Base-by-base conservation (phyloP, 164 flowering plant genomes). In the Kingdonia uniflora region DNA sequence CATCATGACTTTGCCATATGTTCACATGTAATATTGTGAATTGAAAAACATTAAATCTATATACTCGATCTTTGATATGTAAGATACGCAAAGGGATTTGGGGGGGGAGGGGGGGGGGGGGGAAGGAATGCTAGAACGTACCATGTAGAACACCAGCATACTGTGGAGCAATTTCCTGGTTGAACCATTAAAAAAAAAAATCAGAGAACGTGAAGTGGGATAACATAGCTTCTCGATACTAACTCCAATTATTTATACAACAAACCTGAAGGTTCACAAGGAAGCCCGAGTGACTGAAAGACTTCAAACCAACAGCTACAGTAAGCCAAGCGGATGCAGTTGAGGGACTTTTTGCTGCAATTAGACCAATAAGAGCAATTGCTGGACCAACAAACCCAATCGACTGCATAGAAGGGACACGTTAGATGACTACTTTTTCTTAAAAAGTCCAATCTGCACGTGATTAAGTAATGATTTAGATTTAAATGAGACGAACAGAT, bases 241-340 rank as follows among this genome's bases (percentile, higher is more conserved):
- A 23, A 26, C 38, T 29, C 6, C 19, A 13, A 5, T 2, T 43
- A 38, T 44, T 22, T 29, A 47, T 46, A 41, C 26, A n/a, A 51
- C 76, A 19, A 51, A 92, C 98, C 94, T 92, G 98, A 65, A 92
- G 74, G 59, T 91, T 91, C 56, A 91, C 96, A 66, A 87, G 96
- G 70, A 91, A 91, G 57, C 96, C 98, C 47, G 78, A 84, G 50
- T 87, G 96, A 68, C 98, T 82, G 68, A 92, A 92, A 42, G 98
- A 75, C 65, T 80, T 92, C 58, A 92, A 68, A 48, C 86, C 96
- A 57, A 87, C 81, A 37, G 98, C 96, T 63, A 76, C 51, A 20
- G 94, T 82, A 42, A 87, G 91, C 98, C 98, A 92, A 39, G 80
- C 85, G 68, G 96, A 84, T 54, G 94, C 98, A 51, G 79, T 44